These are phyloP conservation scores for Seiridium cupressi DNA, from an alignment of 2,329 filamentous ascomycete genomes.

Conservation along the genomic window DNA sequence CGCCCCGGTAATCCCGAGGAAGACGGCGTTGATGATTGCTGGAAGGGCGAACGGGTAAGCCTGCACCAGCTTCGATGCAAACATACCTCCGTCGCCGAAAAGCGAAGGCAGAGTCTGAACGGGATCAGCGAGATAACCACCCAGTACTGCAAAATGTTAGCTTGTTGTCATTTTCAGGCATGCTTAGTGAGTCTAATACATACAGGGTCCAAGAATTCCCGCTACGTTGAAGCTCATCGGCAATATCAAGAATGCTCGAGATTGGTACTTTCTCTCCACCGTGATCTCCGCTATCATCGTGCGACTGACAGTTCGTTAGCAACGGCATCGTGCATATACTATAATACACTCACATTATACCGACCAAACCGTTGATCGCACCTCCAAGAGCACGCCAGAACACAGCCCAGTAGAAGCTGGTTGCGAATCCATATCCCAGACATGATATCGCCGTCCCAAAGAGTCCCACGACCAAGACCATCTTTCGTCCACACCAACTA, in stretches of 20 bases:
- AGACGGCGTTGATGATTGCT: slow-evolving; percentile 63
- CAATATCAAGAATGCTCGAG: slow-evolving; percentile 44
- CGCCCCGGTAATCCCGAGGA: slow-evolving; percentile 53
- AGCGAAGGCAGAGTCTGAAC: slow-evolving; percentile 57
- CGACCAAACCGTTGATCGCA: slow-evolving; percentile 46
- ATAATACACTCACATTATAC: slow-evolving; percentile 40
- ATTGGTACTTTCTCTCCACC: slow-evolving; percentile 45
- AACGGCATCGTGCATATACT: background rate
- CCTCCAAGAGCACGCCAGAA: slow-evolving; percentile 68
- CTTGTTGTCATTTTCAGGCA: background rate
- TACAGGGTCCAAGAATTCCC: slow-evolving; percentile 42
- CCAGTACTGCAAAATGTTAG: slow-evolving; percentile 42
- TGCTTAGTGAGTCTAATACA: slow-evolving; percentile 13
- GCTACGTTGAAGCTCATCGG: slow-evolving; percentile 49
- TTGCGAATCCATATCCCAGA: slow-evolving; percentile 71
- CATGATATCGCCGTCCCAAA: slow-evolving; percentile 66
- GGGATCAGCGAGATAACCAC: slow-evolving; percentile 68
- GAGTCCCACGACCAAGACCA: slow-evolving; percentile 68
- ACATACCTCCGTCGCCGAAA: slow-evolving; percentile 57
- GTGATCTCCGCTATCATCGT: slow-evolving; percentile 50
- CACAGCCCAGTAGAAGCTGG: slow-evolving; percentile 61
- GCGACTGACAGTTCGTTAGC: slow-evolving; percentile 26
- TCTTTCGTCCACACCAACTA: slow-evolving; percentile 62
- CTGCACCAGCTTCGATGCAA: slow-evolving; percentile 64
- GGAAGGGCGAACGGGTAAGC: slow-evolving; percentile 69